phyloP scores from a whole-genome alignment of 1,284 basidiomycete genomes.

The Cryptococcus sp. region DNA sequence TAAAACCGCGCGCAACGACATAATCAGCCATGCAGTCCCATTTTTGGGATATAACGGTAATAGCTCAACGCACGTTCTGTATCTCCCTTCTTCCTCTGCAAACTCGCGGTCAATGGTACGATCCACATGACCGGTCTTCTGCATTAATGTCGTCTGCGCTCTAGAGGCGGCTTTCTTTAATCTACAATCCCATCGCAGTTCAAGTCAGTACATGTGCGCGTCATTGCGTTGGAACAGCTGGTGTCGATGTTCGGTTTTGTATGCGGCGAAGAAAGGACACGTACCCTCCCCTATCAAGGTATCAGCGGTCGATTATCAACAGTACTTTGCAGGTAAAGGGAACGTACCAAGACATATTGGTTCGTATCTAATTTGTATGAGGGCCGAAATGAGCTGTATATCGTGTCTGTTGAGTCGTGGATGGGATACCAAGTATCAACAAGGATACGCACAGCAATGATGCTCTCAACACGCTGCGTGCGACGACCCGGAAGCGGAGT shows the following conservation, averaged over 20 bases:
- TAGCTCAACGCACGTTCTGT: slow-evolving; percentile 67
- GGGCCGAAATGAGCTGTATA: too few relatives aligned
- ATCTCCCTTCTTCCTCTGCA: slow-evolving; percentile 87
- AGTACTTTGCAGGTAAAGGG: too few relatives aligned
- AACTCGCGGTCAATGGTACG: slow-evolving; percentile 93
- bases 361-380: neutral
- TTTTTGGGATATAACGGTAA: neutral
- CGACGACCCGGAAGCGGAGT: neutral
- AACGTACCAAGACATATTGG: slow-evolving; percentile 15
- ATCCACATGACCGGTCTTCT: slow-evolving; percentile 97
- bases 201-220: neutral
- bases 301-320: slow-evolving; percentile 6
- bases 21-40: neutral
- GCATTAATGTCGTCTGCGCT: slow-evolving; percentile 88
- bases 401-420: too few relatives aligned
- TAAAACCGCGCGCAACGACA: slow-evolving; percentile 44
- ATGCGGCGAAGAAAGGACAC: slow-evolving; percentile 9
- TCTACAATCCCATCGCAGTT: slow-evolving; percentile 53
- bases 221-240: too few relatives aligned
- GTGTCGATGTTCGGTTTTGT: too few relatives aligned
- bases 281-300: slow-evolving; percentile 35
- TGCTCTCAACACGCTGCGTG: too few relatives aligned
- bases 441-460: too few relatives aligned
- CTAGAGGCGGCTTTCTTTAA: slow-evolving; percentile 94
- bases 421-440: too few relatives aligned